These are phyloP conservation scores for Hygrophorus pudorinus DNA, from an alignment of 768 basidiomycete genomes.

Conservation along the genomic window DNA sequence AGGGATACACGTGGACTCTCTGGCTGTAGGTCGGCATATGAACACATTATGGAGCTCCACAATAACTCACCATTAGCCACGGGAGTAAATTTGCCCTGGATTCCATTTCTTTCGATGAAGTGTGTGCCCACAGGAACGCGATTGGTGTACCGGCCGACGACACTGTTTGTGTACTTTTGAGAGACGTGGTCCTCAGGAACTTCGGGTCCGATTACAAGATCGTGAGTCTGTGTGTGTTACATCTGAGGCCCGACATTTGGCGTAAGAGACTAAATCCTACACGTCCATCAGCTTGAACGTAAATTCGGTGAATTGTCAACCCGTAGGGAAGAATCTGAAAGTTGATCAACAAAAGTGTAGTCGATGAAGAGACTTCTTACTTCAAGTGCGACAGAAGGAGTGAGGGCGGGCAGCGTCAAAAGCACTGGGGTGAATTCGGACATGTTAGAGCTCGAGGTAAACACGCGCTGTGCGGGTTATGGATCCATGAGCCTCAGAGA, in stretches of 20 bases:
- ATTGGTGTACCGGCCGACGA: constrained; percentile 68
- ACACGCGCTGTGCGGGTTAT: not conserved
- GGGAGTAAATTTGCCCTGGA: constrained; percentile 36
- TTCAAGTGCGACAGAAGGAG: constrained; percentile 55
- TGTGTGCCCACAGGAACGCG: constrained; percentile 55
- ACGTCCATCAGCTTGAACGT: constrained; percentile 55
- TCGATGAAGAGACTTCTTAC: constrained; percentile 19
- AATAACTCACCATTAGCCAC: constrained; percentile 28
- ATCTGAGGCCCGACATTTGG: constrained; percentile 2
- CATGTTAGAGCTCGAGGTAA: constrained; percentile 18
- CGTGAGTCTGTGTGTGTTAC: constrained; percentile 45
- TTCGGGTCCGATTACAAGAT: constrained; percentile 69
- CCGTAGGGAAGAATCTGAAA: constrained; percentile 55
- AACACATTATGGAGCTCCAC: not conserved
- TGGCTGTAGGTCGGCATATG: constrained; percentile 11
- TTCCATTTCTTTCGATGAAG: constrained; percentile 40
- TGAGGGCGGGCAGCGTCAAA: constrained; percentile 42
- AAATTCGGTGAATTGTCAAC: constrained; percentile 57
- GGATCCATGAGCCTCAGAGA: no score
- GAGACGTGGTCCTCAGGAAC: constrained; percentile 42
- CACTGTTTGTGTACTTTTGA: constrained; percentile 63
- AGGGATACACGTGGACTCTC: constrained; percentile 51
- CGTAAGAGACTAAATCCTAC: constrained; percentile 23
- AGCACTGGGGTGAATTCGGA: constrained; percentile 41
- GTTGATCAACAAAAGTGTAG: not conserved